phyloP scores from a whole-genome alignment of 805 yeast species.

The Candida cerambycidarum region DNA sequence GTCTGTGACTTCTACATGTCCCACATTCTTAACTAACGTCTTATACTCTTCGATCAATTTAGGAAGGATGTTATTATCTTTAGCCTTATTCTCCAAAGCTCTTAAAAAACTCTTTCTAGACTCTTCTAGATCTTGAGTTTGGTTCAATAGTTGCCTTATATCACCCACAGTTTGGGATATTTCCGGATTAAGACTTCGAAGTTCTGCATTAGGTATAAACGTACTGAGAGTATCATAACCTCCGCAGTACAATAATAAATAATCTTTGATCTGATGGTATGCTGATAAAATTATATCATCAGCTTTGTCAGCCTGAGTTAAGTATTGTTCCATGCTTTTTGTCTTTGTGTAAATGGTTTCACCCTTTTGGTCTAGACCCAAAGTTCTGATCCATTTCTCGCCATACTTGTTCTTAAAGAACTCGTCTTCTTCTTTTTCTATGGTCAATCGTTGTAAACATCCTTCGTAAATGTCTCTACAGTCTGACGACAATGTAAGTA shows the following conservation, averaged over 20 bases:
- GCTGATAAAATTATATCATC: slow-evolving; percentile 53
- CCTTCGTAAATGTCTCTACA: slow-evolving; percentile 44
- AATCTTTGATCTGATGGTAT: slow-evolving; percentile 48
- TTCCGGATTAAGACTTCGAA: slow-evolving; percentile 33
- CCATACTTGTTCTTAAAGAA: slow-evolving; percentile 37
- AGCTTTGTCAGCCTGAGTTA: slow-evolving; percentile 59
- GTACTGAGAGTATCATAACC: slow-evolving; percentile 32
- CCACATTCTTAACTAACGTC: slow-evolving; percentile 1
- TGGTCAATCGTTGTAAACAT: slow-evolving; percentile 43
- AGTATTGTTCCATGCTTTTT: slow-evolving; percentile 45
- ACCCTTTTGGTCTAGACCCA: slow-evolving; percentile 44
- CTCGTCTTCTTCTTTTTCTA: slow-evolving; percentile 59
- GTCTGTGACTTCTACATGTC: slow-evolving; percentile 14
- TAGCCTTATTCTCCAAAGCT: slow-evolving; percentile 44
- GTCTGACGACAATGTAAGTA: slow-evolving; percentile 42
- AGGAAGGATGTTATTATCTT: slow-evolving; percentile 51
- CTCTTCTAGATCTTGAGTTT: slow-evolving; percentile 28
- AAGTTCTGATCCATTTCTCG: slow-evolving; percentile 49
- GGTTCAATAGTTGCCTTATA: slow-evolving; percentile 33
- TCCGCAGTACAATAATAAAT: slow-evolving; percentile 44
- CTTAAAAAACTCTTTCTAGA: slow-evolving; percentile 42
- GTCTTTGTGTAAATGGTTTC: slow-evolving; percentile 39
- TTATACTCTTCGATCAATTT: slow-evolving; percentile 51
- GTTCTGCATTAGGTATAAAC: slow-evolving; percentile 42
- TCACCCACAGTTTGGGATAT: slow-evolving; percentile 30